Evolutionary conservation across 148 eudicot genomes (phyloP), one percentile per base, ranked within the genome.

Genomic region (Vaccinium corymbosum): DNA sequence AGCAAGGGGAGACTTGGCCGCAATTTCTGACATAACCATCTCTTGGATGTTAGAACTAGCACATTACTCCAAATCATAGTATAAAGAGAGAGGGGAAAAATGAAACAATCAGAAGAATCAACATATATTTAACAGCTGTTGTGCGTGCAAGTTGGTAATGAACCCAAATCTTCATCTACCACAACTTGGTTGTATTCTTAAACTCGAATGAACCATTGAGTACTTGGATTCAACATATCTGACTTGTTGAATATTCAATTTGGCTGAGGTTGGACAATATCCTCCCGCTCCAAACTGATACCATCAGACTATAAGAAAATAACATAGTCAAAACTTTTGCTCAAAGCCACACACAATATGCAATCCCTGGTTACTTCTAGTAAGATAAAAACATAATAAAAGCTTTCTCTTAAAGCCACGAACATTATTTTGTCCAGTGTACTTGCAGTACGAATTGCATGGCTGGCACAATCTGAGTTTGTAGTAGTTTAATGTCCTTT

Each of bases 1-100:
- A 48, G 99, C 99, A 17, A 97, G 93, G 8, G 95, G 99, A 82
- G 99, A 95, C 86, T 90, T 95, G 35, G 92, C 92, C 20, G 93
- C 98, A 62, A 97, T 93, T 27, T 88, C 99, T 97, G 92, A 79
- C 57, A 83, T 7, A 35, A 48, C 32, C 12, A 76, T 61, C 29
- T 61, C 79, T 61, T 61, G 48, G 14, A 29, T n/a, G 25, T 84
- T 52, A 79, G 56, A 71, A 78, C 29, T 19, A 48, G 22, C 14
- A 61, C 35, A 22, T 14, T 48, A 42, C 56, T 62, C 20, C 22
- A 51, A 22, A 52, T 7, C 11, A 78, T 6, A n/a, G 29, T 16
- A 52, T 14, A 0, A 25, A 52, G 59, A 56, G 19, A 4, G 1
- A 19, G 49, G 46, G 20, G 12, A 17, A 11, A 0, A 79, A 56